Evolutionary conservation across 495 filamentous ascomycete genomes (phyloP).

Genomic region (Penicillium subrubescens): DNA sequence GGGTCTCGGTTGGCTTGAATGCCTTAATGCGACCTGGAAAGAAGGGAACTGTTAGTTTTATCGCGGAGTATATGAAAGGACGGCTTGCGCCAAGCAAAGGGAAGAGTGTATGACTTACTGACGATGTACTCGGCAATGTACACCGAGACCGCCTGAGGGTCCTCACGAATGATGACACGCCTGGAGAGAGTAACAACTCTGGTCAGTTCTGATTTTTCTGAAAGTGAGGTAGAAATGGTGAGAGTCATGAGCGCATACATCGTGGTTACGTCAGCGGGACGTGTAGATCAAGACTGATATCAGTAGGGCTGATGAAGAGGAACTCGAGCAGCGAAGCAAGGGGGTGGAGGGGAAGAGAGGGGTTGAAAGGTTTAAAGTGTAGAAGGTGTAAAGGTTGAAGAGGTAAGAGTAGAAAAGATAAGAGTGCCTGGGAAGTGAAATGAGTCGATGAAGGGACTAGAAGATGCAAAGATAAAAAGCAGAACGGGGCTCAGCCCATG

Average conservation of each 20-base stretch:
- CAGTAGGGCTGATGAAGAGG: not conserved
- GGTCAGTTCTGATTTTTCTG: slow-evolving; percentile 19
- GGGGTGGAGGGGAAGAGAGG: not conserved
- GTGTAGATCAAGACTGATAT: not conserved
- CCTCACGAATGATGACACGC: slow-evolving; percentile 83
- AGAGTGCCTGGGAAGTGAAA: not conserved
- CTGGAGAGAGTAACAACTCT: slow-evolving; percentile 42
- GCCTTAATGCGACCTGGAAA: slow-evolving; percentile 61
- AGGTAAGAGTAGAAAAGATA: not conserved
- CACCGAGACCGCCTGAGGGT: slow-evolving; percentile 62
- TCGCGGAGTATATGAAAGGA: not conserved
- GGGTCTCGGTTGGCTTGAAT: slow-evolving; percentile 67
- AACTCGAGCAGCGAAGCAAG: not conserved
- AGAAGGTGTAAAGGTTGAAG: not conserved
- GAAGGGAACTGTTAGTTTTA: slow-evolving; percentile 7
- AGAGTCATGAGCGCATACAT: slow-evolving; percentile 30
- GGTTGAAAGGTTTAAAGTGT: not conserved
- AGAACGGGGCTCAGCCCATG: not conserved
- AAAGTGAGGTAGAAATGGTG: not conserved
- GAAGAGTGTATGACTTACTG: slow-evolving; percentile 46
- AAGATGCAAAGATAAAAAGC: not conserved
- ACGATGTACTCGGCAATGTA: slow-evolving; percentile 87
- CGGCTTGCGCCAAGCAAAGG: not conserved
- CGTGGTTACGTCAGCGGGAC: slow-evolving; percentile 30
- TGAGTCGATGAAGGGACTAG: not conserved